These are phyloP conservation scores for Ulota crispa DNA, from an alignment of 225 moss, liverwort and hornwort genomes.

Conservation along the genomic window DNA sequence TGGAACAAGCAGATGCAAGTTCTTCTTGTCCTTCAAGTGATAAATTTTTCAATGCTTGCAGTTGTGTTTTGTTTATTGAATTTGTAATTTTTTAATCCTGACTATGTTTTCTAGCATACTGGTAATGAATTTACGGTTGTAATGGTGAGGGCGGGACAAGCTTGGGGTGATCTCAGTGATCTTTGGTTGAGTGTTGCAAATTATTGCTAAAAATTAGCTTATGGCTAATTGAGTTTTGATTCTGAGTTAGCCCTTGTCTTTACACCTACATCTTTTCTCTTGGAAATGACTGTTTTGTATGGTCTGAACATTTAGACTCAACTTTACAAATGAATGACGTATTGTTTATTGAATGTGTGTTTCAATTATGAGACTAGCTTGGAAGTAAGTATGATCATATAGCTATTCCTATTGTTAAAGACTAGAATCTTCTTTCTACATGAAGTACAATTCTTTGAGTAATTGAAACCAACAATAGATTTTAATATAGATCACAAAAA, in stretches of 20 bases:
- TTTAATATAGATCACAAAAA: too few relatives aligned
- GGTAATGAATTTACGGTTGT: neutral
- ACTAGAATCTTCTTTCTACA: neutral
- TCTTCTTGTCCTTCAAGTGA: neutral
- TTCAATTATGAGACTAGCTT: neutral
- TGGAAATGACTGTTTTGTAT: neutral
- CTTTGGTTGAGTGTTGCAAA: too few relatives aligned
- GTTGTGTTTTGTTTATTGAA: neutral
- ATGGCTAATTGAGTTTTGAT: too few relatives aligned
- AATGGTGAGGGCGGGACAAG: neutral
- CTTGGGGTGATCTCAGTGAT: neutral
- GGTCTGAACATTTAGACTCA: neutral
- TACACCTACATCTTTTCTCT: neutral
- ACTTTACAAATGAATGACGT: neutral
- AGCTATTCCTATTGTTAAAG: neutral
- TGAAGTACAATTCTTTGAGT: neutral
- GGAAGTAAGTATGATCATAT: neutral
- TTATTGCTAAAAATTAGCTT: too few relatives aligned
- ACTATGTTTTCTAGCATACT: neutral
- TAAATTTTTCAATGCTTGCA: neutral
- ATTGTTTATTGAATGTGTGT: neutral
- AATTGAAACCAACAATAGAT: too few relatives aligned
- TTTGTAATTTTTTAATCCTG: neutral
- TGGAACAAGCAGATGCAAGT: neutral
- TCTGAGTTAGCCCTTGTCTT: neutral